A percentile compares a stretch with the other conserved stretches of the same genome.
These are phyloP conservation scores for Coemansia sp. DNA, from an alignment of 192 early-diverging fungal genomes.

Conservation along the genomic window DNA sequence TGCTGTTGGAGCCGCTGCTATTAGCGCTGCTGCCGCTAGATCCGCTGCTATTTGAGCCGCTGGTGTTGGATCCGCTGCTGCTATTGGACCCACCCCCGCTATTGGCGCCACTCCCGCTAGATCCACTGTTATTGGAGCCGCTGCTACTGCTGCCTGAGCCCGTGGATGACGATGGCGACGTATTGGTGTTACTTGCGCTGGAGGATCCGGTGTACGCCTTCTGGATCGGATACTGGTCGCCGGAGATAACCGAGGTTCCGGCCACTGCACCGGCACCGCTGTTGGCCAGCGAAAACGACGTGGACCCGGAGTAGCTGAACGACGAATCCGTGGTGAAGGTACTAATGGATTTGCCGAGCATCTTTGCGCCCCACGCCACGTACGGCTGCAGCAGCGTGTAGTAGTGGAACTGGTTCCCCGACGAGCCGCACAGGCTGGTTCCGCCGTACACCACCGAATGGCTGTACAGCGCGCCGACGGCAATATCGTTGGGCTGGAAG, in stretches of 20 bases:
- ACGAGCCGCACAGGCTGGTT: constrained; percentile 26
- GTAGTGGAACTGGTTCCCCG: constrained; percentile 35
- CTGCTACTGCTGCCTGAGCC: neutral
- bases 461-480: constrained; percentile 43
- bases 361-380: constrained; percentile 29
- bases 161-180: neutral
- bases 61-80: neutral
- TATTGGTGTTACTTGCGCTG: constrained; percentile 18
- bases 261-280: constrained; percentile 16
- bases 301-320: constrained; percentile 15
- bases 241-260: constrained; percentile 27
- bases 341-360: constrained; percentile 25
- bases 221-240: constrained; percentile 36
- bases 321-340: constrained; percentile 18
- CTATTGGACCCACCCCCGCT: neutral
- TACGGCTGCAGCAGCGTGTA: constrained; percentile 47
- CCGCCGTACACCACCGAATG: constrained; percentile 31
- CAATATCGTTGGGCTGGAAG: constrained; percentile 37
- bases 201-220: constrained; percentile 25
- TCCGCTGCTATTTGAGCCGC: neutral
- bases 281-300: constrained; percentile 27
- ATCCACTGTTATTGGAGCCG: neutral
- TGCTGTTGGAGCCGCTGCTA: neutral
- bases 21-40: neutral
- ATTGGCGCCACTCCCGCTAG: neutral